phyloP scores from a whole-genome alignment of 1,139 yeast genomes.

The Yamadazyma oceani region DNA sequence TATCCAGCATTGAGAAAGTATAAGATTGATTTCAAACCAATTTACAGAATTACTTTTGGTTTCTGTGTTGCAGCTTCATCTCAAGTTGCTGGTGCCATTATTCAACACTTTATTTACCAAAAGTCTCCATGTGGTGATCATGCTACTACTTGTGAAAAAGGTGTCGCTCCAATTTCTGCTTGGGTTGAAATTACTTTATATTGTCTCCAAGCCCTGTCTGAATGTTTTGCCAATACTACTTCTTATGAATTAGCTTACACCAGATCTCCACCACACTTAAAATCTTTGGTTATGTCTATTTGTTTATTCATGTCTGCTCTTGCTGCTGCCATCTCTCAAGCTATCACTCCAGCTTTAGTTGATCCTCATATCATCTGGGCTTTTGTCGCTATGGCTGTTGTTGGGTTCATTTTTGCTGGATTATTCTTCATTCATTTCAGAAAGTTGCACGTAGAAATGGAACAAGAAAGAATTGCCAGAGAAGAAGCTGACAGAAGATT shows the following conservation, averaged over 20 bases:
- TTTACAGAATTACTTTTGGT: constrained; percentile 37
- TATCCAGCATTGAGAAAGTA: constrained; percentile 60
- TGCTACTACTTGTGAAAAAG: constrained; percentile 50
- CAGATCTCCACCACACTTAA: constrained; percentile 66
- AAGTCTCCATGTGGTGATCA: constrained; percentile 42
- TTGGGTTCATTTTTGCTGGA: constrained; percentile 35
- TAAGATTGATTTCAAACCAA: constrained; percentile 39
- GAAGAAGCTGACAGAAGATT: constrained; percentile 21
- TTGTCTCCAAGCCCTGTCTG: constrained; percentile 61
- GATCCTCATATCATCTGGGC: constrained; percentile 20
- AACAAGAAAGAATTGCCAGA: constrained; percentile 34
- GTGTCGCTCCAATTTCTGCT: constrained; percentile 52
- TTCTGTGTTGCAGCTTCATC: constrained; percentile 36
- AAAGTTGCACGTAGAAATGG: constrained; percentile 55
- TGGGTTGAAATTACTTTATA: constrained; percentile 56
- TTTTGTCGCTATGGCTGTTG: constrained; percentile 19
- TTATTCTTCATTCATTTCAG: constrained; percentile 49
- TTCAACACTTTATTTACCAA: constrained; percentile 35
- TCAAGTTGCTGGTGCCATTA: constrained; percentile 42
- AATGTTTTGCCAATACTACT: constrained; percentile 67
- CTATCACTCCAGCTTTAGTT: constrained; percentile 47
- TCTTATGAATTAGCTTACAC: constrained; percentile 73
- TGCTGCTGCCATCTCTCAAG: constrained; percentile 60
- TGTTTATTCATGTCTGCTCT: constrained; percentile 62
- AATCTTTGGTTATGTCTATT: constrained; percentile 66